Base-by-base conservation (phyloP, 176 grass and related monocot genomes). In the Lolium perenne region DNA sequence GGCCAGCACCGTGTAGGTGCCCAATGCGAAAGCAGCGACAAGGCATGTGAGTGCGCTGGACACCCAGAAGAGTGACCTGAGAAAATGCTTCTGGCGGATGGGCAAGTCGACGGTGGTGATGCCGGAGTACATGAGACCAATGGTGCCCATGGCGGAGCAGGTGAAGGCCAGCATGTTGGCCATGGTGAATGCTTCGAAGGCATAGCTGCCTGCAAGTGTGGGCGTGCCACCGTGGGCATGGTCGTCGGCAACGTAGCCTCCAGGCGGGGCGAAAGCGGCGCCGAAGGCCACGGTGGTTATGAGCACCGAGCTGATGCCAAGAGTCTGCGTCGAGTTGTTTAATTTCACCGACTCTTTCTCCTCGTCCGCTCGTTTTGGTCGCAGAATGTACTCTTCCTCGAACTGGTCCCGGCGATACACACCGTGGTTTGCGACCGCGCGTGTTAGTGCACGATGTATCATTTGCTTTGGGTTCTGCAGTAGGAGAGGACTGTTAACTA, bases 201-300 rank as follows among this genome's bases (percentile, higher is more conserved):
- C 9, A 22, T 89, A 80, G 5, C 54, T 62, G 0, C 23, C 20
- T 4, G 87, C 59, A 5, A 88, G 87, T 22, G 46, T 62, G 17
- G 87, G 80, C 6, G 71, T 21, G 38, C 87, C 86, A 3, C 29
- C 63, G 15, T 72, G 25, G 2, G 14, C 0, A 4, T 74, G 59
- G 58, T 87, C 63, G 23, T 82, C 87, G 2, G 61, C 60, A 45
- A 4, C 60, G 14, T 84, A 89, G 26, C 87, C 87, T 0, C 87
- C 81, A 2, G 87, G 82, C 43, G 65, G 21, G 7, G 74, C 29
- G 35, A 89, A 89, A 17, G 35, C 41, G 9, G 41, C 82, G 1
- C 63, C 82, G 15, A 89, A 89, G 3, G 87, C 38, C 35, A 60
- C 82, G 0, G 87, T 89, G 23, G 87, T 54, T 29, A 85, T 45